Evolutionary conservation across 1,284 basidiomycete species (phyloP).

Genomic region (Clitocybe nebularis): DNA sequence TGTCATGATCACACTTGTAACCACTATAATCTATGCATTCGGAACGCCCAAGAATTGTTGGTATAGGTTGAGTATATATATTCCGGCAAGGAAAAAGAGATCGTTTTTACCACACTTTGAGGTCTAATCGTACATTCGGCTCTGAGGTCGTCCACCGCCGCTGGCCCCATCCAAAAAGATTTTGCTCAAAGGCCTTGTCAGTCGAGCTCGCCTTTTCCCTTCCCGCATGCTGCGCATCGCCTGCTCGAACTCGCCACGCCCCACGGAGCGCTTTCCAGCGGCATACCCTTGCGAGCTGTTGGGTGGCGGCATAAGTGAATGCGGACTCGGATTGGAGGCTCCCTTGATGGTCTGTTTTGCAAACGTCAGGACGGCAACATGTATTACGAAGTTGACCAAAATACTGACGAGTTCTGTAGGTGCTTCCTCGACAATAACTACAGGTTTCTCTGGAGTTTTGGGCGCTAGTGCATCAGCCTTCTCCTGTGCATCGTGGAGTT

Average conservation of each 20-base stretch:
- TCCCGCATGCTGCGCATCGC: slow-evolving; percentile 78
- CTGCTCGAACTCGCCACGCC: slow-evolving; percentile 75
- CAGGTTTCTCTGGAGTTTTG: slow-evolving; percentile 20
- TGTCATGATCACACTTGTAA: too few species aligned
- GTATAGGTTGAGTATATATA: background rate
- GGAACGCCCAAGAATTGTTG: too few species aligned
- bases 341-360: slow-evolving; percentile 37
- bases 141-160: slow-evolving; percentile 38
- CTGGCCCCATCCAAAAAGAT: slow-evolving; percentile 71
- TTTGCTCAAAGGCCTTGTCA: slow-evolving; percentile 56
- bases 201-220: slow-evolving; percentile 53
- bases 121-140: slow-evolving; percentile 30
- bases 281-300: slow-evolving; percentile 36
- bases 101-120: too few species aligned
- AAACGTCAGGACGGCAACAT: background rate
- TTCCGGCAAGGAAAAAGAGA: too few species aligned
- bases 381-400: slow-evolving; percentile 1
- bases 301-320: slow-evolving; percentile 23
- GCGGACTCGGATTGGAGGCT: slow-evolving; percentile 14
- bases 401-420: slow-evolving; percentile 24
- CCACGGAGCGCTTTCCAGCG: slow-evolving; percentile 46
- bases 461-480: slow-evolving; percentile 28
- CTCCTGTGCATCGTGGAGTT: slow-evolving; percentile 55
- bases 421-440: slow-evolving; percentile 24
- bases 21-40: too few species aligned